Evolutionary conservation across 768 basidiomycete species (phyloP), one percentile per base, ranked within the genome.

Genomic region (Phylloporus sp.): DNA sequence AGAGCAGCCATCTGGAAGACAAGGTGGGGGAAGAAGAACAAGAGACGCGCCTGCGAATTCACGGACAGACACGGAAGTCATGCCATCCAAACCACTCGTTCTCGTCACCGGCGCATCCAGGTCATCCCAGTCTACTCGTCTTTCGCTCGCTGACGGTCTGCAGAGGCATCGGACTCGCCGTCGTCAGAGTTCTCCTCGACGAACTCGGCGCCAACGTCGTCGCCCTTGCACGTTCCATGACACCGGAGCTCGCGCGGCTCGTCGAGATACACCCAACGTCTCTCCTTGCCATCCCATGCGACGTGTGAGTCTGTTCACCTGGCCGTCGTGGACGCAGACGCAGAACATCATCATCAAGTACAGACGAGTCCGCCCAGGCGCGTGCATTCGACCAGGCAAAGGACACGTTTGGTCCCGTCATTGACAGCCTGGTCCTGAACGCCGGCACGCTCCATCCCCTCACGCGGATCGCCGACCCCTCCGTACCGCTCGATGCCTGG

Each of bases 51-150:
- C 47, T 48, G 56, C n/a, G 23, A 34, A 28, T 29, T n/a, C 20
- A 27, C 65, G 65, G 65, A 57, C 53, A 22, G 55, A 67, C 48
- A 39, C 66, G 65, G 61, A 55, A 32, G 11, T 16, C 8, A 12
- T 13, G 26, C 66, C 69, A 59, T 13, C 62, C 34, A 77, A 72
- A 53, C 82, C 85, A 5, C 80, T 88, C 47, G 75, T 94, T 28
- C 66, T 94, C 49, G 76, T 95, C 57, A 90, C 93, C 51, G 94
- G 95, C 48, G 93, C 89, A 18, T 94, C 89, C 48, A 90, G 78
- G 87, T 88, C 56, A 28, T 28, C 26, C 27, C 12, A 10, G 5
- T 18, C n/a, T 53, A 18, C 45, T 29, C 10, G n/a, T 6, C 49
- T 54, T 22, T 26, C 42, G 13, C 43, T 28, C 28, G 45, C 52